Percentiles rank a stretch among this genome's conserved stretches.
phyloP scores from a whole-genome alignment of 2,329 filamentous ascomycete species.

The Aspergillus sp. region DNA sequence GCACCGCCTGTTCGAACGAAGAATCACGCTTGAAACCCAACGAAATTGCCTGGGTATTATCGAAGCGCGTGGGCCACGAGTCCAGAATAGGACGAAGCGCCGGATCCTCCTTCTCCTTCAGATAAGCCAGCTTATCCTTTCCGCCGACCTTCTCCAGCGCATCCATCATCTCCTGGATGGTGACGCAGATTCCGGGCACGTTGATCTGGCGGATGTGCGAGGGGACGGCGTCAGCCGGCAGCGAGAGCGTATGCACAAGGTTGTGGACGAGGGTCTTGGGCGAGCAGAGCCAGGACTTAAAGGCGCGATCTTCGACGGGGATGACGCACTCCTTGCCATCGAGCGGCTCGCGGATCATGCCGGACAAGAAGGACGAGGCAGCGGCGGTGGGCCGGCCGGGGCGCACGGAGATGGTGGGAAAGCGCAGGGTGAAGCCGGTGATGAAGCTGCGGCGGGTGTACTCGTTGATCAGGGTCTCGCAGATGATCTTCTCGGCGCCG shows the following conservation, averaged over 20 bases:
- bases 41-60: conserved; percentile 51
- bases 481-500: conserved; percentile 63
- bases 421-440: conserved; percentile 57
- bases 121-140: conserved; percentile 49
- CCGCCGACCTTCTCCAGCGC: conserved; percentile 56
- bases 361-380: conserved; percentile 62
- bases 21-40: conserved; percentile 54
- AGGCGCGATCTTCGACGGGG: conserved; percentile 49
- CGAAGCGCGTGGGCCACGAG: conserved; percentile 57
- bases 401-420: conserved; percentile 62
- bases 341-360: conserved; percentile 65
- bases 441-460: conserved; percentile 60
- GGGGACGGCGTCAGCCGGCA: conserved; percentile 40
- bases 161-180: conserved; percentile 57
- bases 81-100: conserved; percentile 54
- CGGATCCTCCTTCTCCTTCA: conserved; percentile 53
- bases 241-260: conserved; percentile 50
- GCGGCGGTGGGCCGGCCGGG: conserved; percentile 61
- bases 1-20: conserved; percentile 55
- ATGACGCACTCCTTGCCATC: conserved; percentile 55
- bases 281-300: conserved; percentile 56
- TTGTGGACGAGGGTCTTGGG: conserved; percentile 55
- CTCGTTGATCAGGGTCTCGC: conserved; percentile 63
- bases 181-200: conserved; percentile 55
- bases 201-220: conserved; percentile 54